These are phyloP conservation scores for Colletotrichum euphorbiae DNA, from an alignment of 2,329 filamentous ascomycete species.

Conservation along the genomic window DNA sequence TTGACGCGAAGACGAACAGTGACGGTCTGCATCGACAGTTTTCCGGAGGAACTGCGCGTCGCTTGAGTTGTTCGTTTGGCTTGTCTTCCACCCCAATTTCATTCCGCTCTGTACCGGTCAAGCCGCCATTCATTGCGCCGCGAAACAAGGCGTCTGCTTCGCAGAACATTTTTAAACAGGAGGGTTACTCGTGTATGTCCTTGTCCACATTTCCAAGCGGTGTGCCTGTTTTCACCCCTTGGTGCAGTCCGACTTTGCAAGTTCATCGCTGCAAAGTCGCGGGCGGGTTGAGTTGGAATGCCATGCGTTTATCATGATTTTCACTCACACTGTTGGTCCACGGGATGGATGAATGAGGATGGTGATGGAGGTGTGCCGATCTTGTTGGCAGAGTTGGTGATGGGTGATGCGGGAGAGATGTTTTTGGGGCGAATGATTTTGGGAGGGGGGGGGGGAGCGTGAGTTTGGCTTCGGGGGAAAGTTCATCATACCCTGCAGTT, in stretches of 20 bases:
- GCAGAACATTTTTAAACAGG: slow-evolving; percentile 39
- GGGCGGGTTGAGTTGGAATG: slow-evolving; percentile 36
- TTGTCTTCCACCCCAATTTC: slow-evolving; percentile 19
- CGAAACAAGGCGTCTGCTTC: slow-evolving; percentile 37
- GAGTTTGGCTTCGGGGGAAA: slow-evolving; percentile 36
- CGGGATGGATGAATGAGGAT: slow-evolving; percentile 14
- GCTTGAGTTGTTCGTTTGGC: slow-evolving; percentile 20
- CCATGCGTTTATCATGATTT: slow-evolving; percentile 38
- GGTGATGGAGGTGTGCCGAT: slow-evolving; percentile 9
- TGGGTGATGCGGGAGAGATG: background rate
- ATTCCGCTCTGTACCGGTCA: slow-evolving; percentile 5
- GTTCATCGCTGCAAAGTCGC: slow-evolving; percentile 39
- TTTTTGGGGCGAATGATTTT: background rate
- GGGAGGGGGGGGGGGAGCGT: slow-evolving; percentile 7
- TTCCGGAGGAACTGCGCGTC: slow-evolving; percentile 21
- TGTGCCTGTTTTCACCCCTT: slow-evolving; percentile 26
- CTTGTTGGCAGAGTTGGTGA: background rate
- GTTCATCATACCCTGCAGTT: slow-evolving; percentile 41
- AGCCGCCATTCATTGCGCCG: slow-evolving; percentile 34
- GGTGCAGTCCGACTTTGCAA: slow-evolving; percentile 39
- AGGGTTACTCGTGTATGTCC: slow-evolving; percentile 38
- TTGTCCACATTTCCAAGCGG: slow-evolving; percentile 39
- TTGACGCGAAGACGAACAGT: slow-evolving; percentile 28
- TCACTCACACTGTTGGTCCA: slow-evolving; percentile 36
- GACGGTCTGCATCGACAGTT: slow-evolving; percentile 29